Base-by-base conservation (phyloP, 495 filamentous ascomycete genomes). In the Penicillium desertorum region DNA sequence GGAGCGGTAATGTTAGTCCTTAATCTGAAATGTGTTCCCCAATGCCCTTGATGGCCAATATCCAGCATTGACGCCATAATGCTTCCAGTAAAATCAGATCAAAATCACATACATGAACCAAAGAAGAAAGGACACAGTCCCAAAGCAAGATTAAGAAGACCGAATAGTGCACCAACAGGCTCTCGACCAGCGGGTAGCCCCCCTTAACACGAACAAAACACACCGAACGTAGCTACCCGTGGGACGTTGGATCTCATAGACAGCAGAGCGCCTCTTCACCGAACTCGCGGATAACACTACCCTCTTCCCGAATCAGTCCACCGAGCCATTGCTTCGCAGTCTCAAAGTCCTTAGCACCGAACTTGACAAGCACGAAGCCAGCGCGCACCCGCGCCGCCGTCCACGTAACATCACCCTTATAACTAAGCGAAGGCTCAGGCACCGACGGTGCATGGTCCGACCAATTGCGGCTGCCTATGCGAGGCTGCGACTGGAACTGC, bases 311-410 rank as follows among this genome's bases (percentile, higher is more conserved):
- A 32, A 90, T 63, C 61, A 89, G 73, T 5, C 66, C 69, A 17
- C 76, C 77, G 46, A 89, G 64, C 84, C 87, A 90, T 41, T 73
- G 67, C 59, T 79, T 81, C 36, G 82, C 85, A 2, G 83, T 80
- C 55, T 89, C 84, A 34, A 88, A 79, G 45, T 81, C 80, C 58
- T 65, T 71, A 2, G 86, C 86, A 4, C 81, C 82, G 67, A 97
- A 94, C 74, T 97, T 98, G 23, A 97, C 87, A 20, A 97, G 78
- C 9, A 92, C 86, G 62, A 90, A 96, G 2, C 90, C 91, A 9
- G 72, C 76, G 8, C 92, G 81, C 27, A 96, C 84, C 34, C 80
- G 81, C 22, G 92, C 88, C 16, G 90, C 92, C 20, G 91, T 96
- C 91, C 92, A 98, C 0, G 95, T 78, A 7, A 93, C 67, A 49